Base-by-base conservation (phyloP, 148 eudicot genomes). In the Rheum nobile region DNA sequence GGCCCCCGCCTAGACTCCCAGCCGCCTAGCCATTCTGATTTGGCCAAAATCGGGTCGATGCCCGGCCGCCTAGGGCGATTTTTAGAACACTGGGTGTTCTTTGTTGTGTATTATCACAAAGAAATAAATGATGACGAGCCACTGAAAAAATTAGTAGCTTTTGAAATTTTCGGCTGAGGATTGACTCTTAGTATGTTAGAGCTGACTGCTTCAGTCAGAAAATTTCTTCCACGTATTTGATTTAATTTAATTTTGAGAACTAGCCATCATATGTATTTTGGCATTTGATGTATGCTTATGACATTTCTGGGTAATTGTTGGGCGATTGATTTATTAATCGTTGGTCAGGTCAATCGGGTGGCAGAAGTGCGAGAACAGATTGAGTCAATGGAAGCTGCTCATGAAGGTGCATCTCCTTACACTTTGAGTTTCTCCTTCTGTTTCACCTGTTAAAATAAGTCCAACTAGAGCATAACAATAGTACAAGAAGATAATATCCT, bases 291-390 rank as follows among this genome's bases (percentile, higher is more conserved):
- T 4, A 65, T 65, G 21, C 8, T 2, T 61, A 22, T 13, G 14
- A 4, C 37, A 29, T 69, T 69, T 34, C 26, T 16, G 71, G 43
- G 29, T 22, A 2, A 35, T 19, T 29, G 19, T 67, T 68, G 71
- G 44, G 28, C 41, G 6, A 68, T 68, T 68, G 43, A 38, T 21
- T 59, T 22, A 71, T 70, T 41, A 35, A 70, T 57, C 14, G 57
- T 82, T 61, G 78, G 76, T 42, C 80, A 95, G 98, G 88, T 82
- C 71, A 89, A 87, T 82, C 86, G 70, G 47, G 80, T 91, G 42
- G 88, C 88, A 54, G 90, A 90, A 75, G 84, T 91, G 52, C 89
- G 96, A 76, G 86, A 80, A 67, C 93, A 84, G 75, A 80, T 86
- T 74, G 92, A 87, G 73, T 70, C 81, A 52, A 91, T 87, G 78